These are phyloP conservation scores for Hypoxylon lienhwacheense DNA, from an alignment of 495 filamentous ascomycete genomes.

Conservation along the genomic window DNA sequence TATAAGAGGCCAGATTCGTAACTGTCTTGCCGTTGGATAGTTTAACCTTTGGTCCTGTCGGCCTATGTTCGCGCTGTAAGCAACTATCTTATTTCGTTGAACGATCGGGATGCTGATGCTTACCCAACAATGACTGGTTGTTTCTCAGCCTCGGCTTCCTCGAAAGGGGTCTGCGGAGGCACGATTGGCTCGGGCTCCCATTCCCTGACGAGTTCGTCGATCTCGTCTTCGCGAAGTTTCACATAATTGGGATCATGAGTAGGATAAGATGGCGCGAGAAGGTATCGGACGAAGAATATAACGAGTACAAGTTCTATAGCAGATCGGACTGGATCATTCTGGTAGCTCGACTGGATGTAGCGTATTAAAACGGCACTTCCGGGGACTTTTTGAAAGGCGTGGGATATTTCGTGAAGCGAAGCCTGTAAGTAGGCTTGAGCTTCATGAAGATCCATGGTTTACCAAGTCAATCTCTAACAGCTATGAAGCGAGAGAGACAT, in stretches of 20 bases:
- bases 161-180: constrained; percentile 65
- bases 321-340: constrained; percentile 91
- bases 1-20: constrained; percentile 88
- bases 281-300: constrained; percentile 91
- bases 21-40: constrained; percentile 87
- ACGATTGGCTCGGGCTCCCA: constrained; percentile 96
- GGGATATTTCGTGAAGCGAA: constrained; percentile 65
- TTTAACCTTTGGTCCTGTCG: constrained; percentile 87
- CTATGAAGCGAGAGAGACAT: constrained; percentile 14
- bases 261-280: constrained; percentile 86
- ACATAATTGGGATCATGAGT: constrained; percentile 86
- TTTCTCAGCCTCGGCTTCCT: constrained; percentile 82
- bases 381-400: constrained; percentile 82
- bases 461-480: neutral
- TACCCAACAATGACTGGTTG: constrained; percentile 87
- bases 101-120: constrained; percentile 13
- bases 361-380: constrained; percentile 92
- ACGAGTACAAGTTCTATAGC: constrained; percentile 94
- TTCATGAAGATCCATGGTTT: constrained; percentile 79
- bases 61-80: constrained; percentile 53
- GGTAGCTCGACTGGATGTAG: constrained; percentile 95
- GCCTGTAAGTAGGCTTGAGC: constrained; percentile 69
- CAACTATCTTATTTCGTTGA: neutral
- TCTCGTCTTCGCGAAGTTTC: constrained; percentile 87
- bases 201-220: constrained; percentile 95